Evolutionary conservation across 257 asterid genomes (phyloP), one percentile per base, ranked within the genome.

Genomic region (Ophiorrhiza pumila): DNA sequence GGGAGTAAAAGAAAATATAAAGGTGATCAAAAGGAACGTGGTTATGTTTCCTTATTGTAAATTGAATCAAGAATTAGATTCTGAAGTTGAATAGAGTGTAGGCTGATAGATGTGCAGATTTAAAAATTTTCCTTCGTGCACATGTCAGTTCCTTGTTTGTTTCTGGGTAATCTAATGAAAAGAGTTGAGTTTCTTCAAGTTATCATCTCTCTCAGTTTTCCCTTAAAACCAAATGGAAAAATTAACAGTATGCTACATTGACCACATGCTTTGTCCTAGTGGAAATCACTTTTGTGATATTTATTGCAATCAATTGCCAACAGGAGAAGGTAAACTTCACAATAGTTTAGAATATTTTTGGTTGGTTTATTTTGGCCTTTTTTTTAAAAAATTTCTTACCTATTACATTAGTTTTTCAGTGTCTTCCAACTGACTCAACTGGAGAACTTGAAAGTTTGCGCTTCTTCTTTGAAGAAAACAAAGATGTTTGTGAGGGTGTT

Each of bases 391-490:
- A 57, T 75, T 75, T 25, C 64, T 64, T 46, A 82, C 73, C 41
- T 71, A 39, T 73, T 66, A 20, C 52, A 18, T 50, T 59, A 35
- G 52, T 67, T 63, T 79, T 69, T 68, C 83, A 93, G 98, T 96
- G 84, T 74, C 84, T 91, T 78, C 98, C 98, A 17, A 31, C 65
- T 59, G 98, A 93, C 77, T 83, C 95, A 74, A 93, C 98, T 59
- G 98, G 97, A 78, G 96, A 89, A 82, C 86, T 93, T 59, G 88
- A 87, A 78, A 81, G 57, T 37, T 37, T 91, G 29, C 80, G 83
- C 45, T 63, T 67, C 79, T 91, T 93, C 59, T 77, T 91, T 60
- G 74, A 81, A 75, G 85, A 82, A 71, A 88, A 93, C 71, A 72
- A 65, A 62, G 93, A 86, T 77, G 82, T 89, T 79, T 89, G 90